Conservation (phyloP, 345 rosid species). For the Syzygium aqueum region DNA sequence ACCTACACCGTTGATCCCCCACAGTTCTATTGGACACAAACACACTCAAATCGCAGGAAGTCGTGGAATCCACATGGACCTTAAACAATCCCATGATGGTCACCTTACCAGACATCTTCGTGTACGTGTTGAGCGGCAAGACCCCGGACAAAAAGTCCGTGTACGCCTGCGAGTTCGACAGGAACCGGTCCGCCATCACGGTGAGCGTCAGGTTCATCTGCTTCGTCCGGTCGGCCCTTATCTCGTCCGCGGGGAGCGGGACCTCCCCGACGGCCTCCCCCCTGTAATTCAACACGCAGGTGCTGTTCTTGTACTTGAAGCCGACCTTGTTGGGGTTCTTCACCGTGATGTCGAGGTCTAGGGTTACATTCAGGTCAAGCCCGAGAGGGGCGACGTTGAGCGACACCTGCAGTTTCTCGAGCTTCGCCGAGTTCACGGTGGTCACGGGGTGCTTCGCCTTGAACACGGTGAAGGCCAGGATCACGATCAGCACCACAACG, state of each 20-base stretch:
- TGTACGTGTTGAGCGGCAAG: conserved; percentile 32
- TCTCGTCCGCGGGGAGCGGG: conserved; percentile 49
- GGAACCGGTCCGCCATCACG: conserved; percentile 55
- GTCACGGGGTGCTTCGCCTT: conserved; percentile 51
- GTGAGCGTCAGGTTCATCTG: conserved; percentile 51
- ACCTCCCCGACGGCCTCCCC: conserved; percentile 51
- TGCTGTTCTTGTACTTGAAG: conserved; percentile 30
- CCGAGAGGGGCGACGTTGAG: conserved; percentile 10
- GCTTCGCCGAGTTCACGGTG: conserved; percentile 31
- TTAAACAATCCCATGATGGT: conserved; percentile 30
- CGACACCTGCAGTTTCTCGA: conserved; percentile 21
- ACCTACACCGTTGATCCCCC: conserved; percentile 46
- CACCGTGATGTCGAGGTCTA: conserved; percentile 41
- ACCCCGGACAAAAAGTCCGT: conserved; percentile 26
- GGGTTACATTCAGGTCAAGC: conserved; percentile 36
- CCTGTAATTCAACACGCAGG: conserved; percentile 50
- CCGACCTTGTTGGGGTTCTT: conserved; percentile 70
- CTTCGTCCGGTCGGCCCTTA: conserved; percentile 31
- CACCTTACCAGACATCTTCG: conserved; percentile 57
- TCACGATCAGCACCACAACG: conserved; percentile 28
- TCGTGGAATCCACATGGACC: conserved; percentile 30
- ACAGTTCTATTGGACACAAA: conserved; percentile 28
- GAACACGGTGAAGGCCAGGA: conserved; percentile 60
- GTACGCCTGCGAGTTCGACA: conserved; percentile 21
- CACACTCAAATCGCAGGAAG: conserved; percentile 45